These are phyloP conservation scores for Nigrospora osmanthi DNA, from an alignment of 2,329 filamentous ascomycete genomes.

Conservation along the genomic window DNA sequence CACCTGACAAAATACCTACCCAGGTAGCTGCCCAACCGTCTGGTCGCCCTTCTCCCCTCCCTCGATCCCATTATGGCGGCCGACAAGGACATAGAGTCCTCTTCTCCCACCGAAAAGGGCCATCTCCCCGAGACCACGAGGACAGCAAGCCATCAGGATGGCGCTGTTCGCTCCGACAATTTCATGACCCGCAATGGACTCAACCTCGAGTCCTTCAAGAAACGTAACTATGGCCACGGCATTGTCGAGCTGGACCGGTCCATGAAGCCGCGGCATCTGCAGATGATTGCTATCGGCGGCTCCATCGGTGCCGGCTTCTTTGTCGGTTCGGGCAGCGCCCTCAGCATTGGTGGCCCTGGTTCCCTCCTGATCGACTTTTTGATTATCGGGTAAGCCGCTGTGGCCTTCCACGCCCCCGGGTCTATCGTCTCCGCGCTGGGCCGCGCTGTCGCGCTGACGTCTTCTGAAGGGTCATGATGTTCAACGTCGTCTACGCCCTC, in stretches of 20 bases:
- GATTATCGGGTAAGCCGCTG: conserved; percentile 34
- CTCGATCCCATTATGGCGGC: too few relatives aligned
- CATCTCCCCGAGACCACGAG: neutral
- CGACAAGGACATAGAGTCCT: too few relatives aligned
- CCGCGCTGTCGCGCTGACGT: neutral
- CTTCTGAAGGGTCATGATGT: conserved; percentile 40
- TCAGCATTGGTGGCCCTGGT: conserved; percentile 36
- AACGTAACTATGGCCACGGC: conserved; percentile 24
- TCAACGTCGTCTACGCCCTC: conserved; percentile 53
- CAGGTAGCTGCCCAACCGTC: too few relatives aligned
- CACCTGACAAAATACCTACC: too few relatives aligned
- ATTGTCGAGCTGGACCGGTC: conserved; percentile 28
- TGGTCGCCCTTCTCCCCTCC: too few relatives aligned
- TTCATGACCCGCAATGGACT: conserved; percentile 31
- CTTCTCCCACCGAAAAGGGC: too few relatives aligned
- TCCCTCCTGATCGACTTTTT: conserved; percentile 40
- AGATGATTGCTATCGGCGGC: conserved; percentile 47
- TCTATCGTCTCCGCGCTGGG: too few relatives aligned
- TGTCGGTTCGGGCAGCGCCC: conserved; percentile 46
- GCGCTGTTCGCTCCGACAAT: conserved; percentile 15
- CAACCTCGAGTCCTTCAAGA: conserved; percentile 31
- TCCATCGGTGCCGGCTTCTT: conserved; percentile 57
- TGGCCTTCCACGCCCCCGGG: neutral
- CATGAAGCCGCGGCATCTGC: conserved; percentile 41
- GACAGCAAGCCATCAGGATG: conserved; percentile 8